These are phyloP conservation scores for Fusarium fujikuroi DNA, from an alignment of 2,329 filamentous ascomycete species.

Conservation along the genomic window DNA sequence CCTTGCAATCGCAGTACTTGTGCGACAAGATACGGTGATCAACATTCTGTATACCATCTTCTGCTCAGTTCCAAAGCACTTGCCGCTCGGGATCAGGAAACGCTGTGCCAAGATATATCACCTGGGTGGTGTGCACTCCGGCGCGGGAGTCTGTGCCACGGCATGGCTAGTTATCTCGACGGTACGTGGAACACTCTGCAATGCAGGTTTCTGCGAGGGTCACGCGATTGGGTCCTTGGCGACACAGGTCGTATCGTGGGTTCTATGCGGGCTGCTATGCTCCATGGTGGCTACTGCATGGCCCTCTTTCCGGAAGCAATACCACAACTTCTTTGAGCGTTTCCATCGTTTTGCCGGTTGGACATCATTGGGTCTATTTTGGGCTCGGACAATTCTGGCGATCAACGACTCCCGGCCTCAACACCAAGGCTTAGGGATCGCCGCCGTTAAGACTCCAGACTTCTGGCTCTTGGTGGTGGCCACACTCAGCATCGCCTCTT, in stretches of 20 bases:
- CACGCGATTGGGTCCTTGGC: conserved; percentile 53
- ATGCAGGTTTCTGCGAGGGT: conserved; percentile 45
- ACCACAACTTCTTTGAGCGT: conserved; percentile 77
- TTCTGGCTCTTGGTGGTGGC: conserved; percentile 76
- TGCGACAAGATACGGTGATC: conserved; percentile 64
- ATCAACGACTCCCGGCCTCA: conserved; percentile 56
- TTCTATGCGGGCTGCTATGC: conserved; percentile 67
- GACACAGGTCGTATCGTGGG: conserved; percentile 62
- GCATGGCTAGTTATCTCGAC: conserved; percentile 61
- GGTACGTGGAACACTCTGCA: conserved; percentile 51
- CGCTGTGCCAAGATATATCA: conserved; percentile 63
- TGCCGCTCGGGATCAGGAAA: conserved; percentile 60
- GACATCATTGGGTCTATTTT: conserved; percentile 72
- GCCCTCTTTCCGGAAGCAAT: conserved; percentile 69
- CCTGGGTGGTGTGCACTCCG: conserved; percentile 63
- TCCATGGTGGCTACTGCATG: conserved; percentile 71
- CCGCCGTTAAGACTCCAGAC: conserved; percentile 53
- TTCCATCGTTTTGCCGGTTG: conserved; percentile 80
- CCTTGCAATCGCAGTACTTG: conserved; percentile 60
- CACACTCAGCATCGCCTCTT: conserved; percentile 73
- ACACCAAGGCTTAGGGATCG: conserved; percentile 48
- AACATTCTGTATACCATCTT: conserved; percentile 60
- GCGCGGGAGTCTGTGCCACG: conserved; percentile 60
- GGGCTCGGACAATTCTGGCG: conserved; percentile 69
- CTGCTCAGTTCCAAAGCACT: conserved; percentile 57